A percentile compares a stretch with the other conserved stretches of the same genome.
Conservation (phyloP, 495 filamentous ascomycete species). For the Aspergillus funiculosus region DNA sequence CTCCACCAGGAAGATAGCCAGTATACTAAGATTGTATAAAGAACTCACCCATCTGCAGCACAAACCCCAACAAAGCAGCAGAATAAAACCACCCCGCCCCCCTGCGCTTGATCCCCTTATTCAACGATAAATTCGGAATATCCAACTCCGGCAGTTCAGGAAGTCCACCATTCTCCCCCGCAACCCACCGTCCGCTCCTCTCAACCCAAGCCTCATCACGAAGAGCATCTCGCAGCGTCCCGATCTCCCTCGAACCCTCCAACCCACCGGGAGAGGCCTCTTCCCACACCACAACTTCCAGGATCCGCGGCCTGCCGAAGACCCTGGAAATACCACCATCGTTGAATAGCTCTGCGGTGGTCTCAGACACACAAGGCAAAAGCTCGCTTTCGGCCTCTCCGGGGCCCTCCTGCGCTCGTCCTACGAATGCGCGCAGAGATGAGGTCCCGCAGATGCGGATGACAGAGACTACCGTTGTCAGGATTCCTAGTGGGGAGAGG, state of each 20-base stretch:
- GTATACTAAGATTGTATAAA: not conserved
- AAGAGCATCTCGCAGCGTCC: slow-evolving; percentile 29
- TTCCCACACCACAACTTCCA: slow-evolving; percentile 38
- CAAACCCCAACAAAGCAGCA: slow-evolving; percentile 26
- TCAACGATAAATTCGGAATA: slow-evolving; percentile 44
- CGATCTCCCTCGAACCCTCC: slow-evolving; percentile 18
- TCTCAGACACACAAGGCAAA: slow-evolving; percentile 39
- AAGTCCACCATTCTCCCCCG: no score
- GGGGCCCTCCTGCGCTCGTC: slow-evolving; percentile 42
- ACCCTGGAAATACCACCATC: slow-evolving; percentile 39
- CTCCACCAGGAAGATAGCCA: not conserved
- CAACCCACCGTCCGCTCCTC: no score
- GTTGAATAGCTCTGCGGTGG: slow-evolving; percentile 41
- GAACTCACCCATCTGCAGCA: slow-evolving; percentile 30
- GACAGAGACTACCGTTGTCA: slow-evolving; percentile 49
- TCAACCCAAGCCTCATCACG: slow-evolving; percentile 24
- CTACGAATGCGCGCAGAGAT: slow-evolving; percentile 49
- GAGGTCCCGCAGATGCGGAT: slow-evolving; percentile 49
- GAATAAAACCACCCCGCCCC: slow-evolving; percentile 31
- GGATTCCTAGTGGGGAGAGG: slow-evolving; percentile 48
- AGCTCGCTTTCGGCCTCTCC: slow-evolving; percentile 39
- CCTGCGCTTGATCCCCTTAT: slow-evolving; percentile 37
- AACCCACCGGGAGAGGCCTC: slow-evolving; percentile 16
- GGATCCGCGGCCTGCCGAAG: slow-evolving; percentile 35
- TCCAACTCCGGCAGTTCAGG: slow-evolving; percentile 27